These are phyloP conservation scores for Gentiana macrophylla DNA, from an alignment of 257 asterid genomes.

Conservation along the genomic window DNA sequence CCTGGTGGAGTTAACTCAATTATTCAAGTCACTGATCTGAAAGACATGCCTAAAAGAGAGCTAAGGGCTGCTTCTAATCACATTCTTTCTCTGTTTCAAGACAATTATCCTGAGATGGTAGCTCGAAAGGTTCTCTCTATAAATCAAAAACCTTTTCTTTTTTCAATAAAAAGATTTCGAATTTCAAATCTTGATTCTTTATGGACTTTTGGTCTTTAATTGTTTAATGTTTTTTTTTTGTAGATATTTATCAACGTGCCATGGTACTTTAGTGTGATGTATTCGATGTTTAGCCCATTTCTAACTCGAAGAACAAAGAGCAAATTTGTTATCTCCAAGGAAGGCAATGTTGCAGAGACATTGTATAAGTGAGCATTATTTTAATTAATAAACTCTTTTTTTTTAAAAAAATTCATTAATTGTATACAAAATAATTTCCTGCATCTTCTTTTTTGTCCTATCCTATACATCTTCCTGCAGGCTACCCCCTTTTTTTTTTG, in stretches of 20 bases:
- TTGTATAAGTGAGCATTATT: slow-evolving; percentile 57
- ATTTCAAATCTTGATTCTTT: neutral
- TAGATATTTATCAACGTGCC: slow-evolving; percentile 88
- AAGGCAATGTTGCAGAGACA: slow-evolving; percentile 77
- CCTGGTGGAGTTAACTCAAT: slow-evolving; percentile 79
- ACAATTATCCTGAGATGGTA: slow-evolving; percentile 92
- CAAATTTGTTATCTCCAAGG: slow-evolving; percentile 88
- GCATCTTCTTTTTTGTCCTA: too few relatives aligned
- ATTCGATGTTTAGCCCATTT: slow-evolving; percentile 91
- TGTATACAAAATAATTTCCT: too few relatives aligned
- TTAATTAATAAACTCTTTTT: too few relatives aligned
- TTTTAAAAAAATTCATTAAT: too few relatives aligned
- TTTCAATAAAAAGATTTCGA: neutral
- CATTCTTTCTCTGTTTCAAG: slow-evolving; percentile 73
- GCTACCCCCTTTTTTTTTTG: too few relatives aligned
- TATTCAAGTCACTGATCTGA: slow-evolving; percentile 63
- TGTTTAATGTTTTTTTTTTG: neutral
- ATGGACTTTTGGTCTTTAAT: too few relatives aligned
- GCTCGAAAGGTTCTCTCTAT: slow-evolving; percentile 57
- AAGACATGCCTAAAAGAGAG: slow-evolving; percentile 84
- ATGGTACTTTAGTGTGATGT: slow-evolving; percentile 88
- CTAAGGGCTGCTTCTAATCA: slow-evolving; percentile 80
- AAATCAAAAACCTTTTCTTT: neutral
- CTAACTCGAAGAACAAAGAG: slow-evolving; percentile 92
- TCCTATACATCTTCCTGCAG: too few relatives aligned